Percentiles rank a stretch among this genome's conserved stretches.
These are phyloP conservation scores for Lasiodiplodia sp. DNA, from an alignment of 2,329 filamentous ascomycete genomes.

Conservation along the genomic window DNA sequence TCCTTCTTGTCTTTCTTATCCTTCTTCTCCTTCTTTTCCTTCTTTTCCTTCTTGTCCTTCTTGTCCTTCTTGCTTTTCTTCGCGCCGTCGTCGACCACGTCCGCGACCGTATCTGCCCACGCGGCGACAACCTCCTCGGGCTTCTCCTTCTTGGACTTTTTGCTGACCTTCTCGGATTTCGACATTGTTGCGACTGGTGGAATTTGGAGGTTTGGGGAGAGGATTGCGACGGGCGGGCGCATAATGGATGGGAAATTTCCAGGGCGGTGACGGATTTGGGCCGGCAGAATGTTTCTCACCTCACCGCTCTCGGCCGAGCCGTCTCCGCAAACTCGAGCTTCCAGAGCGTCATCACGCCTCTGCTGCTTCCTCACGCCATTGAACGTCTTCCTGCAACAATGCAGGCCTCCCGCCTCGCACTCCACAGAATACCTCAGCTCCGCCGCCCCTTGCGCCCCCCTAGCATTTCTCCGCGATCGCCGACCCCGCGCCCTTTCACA, in stretches of 20 bases:
- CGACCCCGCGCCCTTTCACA: slow-evolving; percentile 63
- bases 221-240: slow-evolving; percentile 1
- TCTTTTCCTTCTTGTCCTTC: slow-evolving; percentile 39
- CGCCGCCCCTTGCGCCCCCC: slow-evolving; percentile 38
- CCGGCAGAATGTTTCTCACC: slow-evolving; percentile 10
- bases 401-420: slow-evolving; percentile 36
- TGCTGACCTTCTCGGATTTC: slow-evolving; percentile 23
- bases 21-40: slow-evolving; percentile 47
- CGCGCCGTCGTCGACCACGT: background rate
- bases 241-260: slow-evolving; percentile 19
- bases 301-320: slow-evolving; percentile 19
- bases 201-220: background rate
- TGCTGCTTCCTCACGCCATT: background rate
- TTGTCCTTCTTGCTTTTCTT: slow-evolving; percentile 7
- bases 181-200: slow-evolving; percentile 22
- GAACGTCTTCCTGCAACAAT: slow-evolving; percentile 33
- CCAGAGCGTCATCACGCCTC: background rate
- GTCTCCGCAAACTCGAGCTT: slow-evolving; percentile 6
- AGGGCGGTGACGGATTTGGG: background rate
- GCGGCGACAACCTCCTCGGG: background rate
- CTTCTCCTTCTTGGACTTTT: slow-evolving; percentile 15
- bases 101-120: background rate
- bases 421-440: slow-evolving; percentile 39
- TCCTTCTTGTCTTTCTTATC: slow-evolving; percentile 11
- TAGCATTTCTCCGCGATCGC: slow-evolving; percentile 34